Base-by-base conservation (phyloP, 495 filamentous ascomycete species). In the Pseudevernia furfuracea region DNA sequence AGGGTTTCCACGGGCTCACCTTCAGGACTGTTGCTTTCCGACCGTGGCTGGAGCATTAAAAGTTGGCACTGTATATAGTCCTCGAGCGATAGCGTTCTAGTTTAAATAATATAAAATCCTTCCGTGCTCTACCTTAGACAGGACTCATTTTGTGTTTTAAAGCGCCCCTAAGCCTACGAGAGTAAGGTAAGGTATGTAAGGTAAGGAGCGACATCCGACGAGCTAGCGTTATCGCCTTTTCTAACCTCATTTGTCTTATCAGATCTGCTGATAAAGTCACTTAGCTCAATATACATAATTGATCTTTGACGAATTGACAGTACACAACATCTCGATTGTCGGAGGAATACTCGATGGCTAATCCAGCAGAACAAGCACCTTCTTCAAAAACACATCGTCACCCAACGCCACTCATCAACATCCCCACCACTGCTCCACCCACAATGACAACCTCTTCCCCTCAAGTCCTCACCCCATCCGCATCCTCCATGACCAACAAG, bases 381-480 rank as follows among this genome's bases (percentile, higher is more conserved):
- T 55, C 30, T 34, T 3, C 52, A 32, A 7, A 10, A 6, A 23
- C 52, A 32, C 28, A 32, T 8, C 14, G 1, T 19, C n/a, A 34
- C 10, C 52, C 6, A 34, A 34, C 36, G 28, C 52, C 30, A 34
- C 52, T 30, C 30, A 32, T 34, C 15, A 21, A 21, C 3, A 36
- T 3, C 21, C 19, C 30, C 52, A 55, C 15, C 15, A 2, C 28
- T 0, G 48, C 30, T 23, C 48, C 57, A 7, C 53, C 57, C 38
- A 28, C 64, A 21, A 56, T 49, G 28, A 23, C 64, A 39, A 46
- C 56, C n/a, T 25, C 28, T 43, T 58, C 68, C 17, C 59, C 69
- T 8, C 70, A 69, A 23, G 53, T 67, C 34, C 61, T 73, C 23
- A 68, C 71, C 19, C 70, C 73, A 34, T 70, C 76, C 53, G 70